Evolutionary conservation across 108 stramenopile genomes (phyloP), one percentile per base, ranked within the genome.

Genomic region (Chaetoceros tenuissimus): DNA sequence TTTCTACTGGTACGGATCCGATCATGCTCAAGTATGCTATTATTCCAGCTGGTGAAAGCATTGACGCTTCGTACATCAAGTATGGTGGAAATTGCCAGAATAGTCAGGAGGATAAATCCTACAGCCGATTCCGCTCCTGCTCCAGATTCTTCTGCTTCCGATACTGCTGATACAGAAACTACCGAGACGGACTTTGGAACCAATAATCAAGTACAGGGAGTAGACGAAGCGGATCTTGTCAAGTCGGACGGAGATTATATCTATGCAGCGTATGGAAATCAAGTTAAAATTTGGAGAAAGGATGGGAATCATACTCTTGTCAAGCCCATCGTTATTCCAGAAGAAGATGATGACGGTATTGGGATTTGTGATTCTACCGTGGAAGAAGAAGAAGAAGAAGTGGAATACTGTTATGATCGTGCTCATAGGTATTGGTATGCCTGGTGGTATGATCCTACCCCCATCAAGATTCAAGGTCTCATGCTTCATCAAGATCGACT

Each of bases 131-230:
- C n/a, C n/a, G n/a, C n/a, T n/a, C n/a, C n/a, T n/a, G n/a, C n/a
- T n/a, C n/a, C 34, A 40, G 34, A 40, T 40, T 40, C 34, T 10
- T 13, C 34, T 40, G 13, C 34, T 13, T 10, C 8, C 34, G 13
- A 40, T 40, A 13, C 34, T 40, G 34, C 34, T 13, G 34, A 13
- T 10, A 13, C 5, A 40, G 34, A 40, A 10, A 10, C 34, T n/a
- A n/a, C n/a, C n/a, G n/a, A n/a, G n/a, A n/a, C n/a, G n/a, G n/a
- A n/a, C 34, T 63, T 28, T 48, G 54, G 28, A 3, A 63, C 62
- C 46, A 63, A 63, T 25, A 63, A 55, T 8, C 62, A 63, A 46
- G 62, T 47, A 28, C 3, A 55, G 29, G 34, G 22, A 20, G 62
- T 63, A 1, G 62, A 63, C 29, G 62, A 63, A 29, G 28, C 54